Base-by-base conservation (phyloP, 2,329 filamentous ascomycete genomes). In the Aspergillus tanneri region DNA sequence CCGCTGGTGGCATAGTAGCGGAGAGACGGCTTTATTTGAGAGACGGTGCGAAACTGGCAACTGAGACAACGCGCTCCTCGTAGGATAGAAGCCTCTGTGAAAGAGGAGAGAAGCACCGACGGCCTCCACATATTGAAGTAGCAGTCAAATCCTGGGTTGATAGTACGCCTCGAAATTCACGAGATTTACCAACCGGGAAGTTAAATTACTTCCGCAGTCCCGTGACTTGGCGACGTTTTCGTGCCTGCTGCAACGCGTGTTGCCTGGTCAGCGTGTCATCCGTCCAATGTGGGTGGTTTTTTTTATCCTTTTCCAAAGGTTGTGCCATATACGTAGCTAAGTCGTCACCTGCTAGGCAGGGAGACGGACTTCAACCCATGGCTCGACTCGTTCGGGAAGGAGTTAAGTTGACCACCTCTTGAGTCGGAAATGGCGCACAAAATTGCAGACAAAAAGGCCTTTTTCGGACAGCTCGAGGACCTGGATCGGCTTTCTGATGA, bases 141-240 rank as follows among this genome's bases (percentile, higher is more conserved):
- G 8, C n/a, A 21, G 32, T n/a, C 16, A 22, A 12, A 24, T 10
- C n/a, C 7, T 38, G 36, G 12, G 23, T 19, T 24, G 11, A 12
- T 14, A 6, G 14, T n/a, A 16, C 25, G 38, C 7, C 34, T 22
- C 23, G 27, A 30, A 10, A 22, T 14, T 22, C 37, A 14, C 14
- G 11, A 8, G 25, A 16, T 12, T 27, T 40, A 21, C 14, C 23
- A 45, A 38, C 28, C 47, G 44, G 48, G 43, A 39, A 53, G 50
- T 53, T 56, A 59, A 61, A 60, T 63, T 50, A 42, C 40, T 39
- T 30, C 23, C 27, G 12, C 1, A 36, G 46, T 63, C 63, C 57
- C 65, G 65, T 70, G 67, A 68, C 52, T 47, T 62, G 65, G 65
- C 53, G 64, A 48, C 55, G 49, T 47, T 63, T 66, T 67, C 63